phyloP scores from a whole-genome alignment of 176 grass and related monocot species.

The Carex parvula region DNA sequence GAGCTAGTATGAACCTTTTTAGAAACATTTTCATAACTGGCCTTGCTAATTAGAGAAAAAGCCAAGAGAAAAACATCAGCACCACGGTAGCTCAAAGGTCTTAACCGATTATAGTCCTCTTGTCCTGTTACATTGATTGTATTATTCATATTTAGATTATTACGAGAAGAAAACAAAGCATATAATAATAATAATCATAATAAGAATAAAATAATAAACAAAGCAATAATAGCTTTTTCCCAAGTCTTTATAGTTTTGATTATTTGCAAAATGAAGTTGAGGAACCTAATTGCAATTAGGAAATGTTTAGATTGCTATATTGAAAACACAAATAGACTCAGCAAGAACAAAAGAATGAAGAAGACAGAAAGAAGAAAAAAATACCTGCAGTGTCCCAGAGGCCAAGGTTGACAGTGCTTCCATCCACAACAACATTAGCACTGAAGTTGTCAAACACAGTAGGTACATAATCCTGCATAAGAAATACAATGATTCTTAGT shows the following conservation, averaged over 20 bases:
- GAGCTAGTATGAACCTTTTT: conserved; percentile 6
- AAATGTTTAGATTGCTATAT: background rate
- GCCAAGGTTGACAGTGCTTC: conserved; percentile 32
- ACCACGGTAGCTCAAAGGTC: conserved; percentile 33
- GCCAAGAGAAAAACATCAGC: conserved; percentile 36
- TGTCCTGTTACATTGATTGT: conserved; percentile 13
- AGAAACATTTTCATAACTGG: conserved; percentile 32
- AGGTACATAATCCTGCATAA: conserved; percentile 33
- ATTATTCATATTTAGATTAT: background rate
- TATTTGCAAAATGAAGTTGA: background rate
- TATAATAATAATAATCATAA: background rate
- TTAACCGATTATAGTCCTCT: conserved; percentile 33
- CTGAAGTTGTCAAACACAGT: conserved; percentile 38
- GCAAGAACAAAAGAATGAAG: background rate
- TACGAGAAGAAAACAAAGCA: background rate
- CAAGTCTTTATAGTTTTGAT: background rate
- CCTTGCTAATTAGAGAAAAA: conserved; percentile 34
- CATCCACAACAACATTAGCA: conserved; percentile 34
- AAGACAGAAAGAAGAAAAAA: background rate
- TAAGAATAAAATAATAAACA: background rate
- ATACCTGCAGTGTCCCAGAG: conserved; percentile 36
- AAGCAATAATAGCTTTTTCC: background rate
- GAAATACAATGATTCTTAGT: background rate
- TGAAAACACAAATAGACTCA: background rate
- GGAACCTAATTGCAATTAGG: background rate